Evolutionary conservation across 2,329 filamentous ascomycete species (phyloP), one percentile per base, ranked within the genome.

Genomic region (Penicillium verrucosum): DNA sequence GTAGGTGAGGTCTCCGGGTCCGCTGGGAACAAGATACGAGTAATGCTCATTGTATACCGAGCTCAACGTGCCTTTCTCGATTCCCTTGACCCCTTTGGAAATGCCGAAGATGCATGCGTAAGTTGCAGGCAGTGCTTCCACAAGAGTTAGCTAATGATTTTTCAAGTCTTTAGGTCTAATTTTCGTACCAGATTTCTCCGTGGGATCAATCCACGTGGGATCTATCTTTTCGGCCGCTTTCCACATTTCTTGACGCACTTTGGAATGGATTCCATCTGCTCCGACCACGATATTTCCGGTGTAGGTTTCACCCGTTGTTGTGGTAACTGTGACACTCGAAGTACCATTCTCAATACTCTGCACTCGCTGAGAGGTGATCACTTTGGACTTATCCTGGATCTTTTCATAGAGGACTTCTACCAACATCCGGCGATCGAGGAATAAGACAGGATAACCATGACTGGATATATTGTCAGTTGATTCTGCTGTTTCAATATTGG

Each of bases 241-340:
- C 59, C 60, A 65, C 68, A 78, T 74, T 32, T 72, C 65, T 8
- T 63, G 52, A 5, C 76, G 68, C 1, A 73, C 69, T 21, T 63
- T 68, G 53, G 73, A 77, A 60, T 77, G 73, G 5, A 73, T 71
- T 14, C 77, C 77, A 40, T 80, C 77, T 8, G 73, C 73, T 14
- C 76, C 77, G 12, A 79, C 62, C 14, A 77, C 58, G 8, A 80
- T 61, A 52, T 71, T 63, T 0, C 73, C 76, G 0, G 37, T 51
- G 25, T 58, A 62, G 1, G 12, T 42, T 21, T 43, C 50, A 2
- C 65, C 65, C 38, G 47, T 49, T 0, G 54, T 38, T 3, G 64
- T 63, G 11, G 51, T 52, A 16, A 64, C 60, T 2, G 44, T 46
- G 1, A 55, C 56, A n/a, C 52, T 14, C 2, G 41, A 37, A 10